These are phyloP conservation scores for Neofusicoccum cordaticola DNA, from an alignment of 2,329 filamentous ascomycete species.

Conservation along the genomic window DNA sequence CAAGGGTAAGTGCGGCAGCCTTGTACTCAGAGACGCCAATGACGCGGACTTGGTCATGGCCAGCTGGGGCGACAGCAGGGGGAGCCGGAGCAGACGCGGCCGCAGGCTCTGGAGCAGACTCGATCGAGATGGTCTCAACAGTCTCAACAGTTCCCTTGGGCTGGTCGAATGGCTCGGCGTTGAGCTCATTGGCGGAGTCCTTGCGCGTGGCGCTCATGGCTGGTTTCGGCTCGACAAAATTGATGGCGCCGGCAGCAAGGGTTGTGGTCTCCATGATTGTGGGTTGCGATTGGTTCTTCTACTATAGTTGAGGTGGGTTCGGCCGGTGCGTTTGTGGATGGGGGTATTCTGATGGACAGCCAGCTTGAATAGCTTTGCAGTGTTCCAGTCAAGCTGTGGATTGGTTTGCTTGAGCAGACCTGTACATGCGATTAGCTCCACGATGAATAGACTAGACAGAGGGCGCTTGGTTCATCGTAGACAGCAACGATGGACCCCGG, in stretches of 20 bases:
- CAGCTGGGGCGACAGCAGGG: slow-evolving; percentile 11
- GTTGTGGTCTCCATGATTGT: slow-evolving; percentile 47
- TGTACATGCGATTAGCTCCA: slow-evolving; percentile 15
- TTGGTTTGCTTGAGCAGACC: background rate
- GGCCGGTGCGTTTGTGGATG: slow-evolving; percentile 46
- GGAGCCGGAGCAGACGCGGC: slow-evolving; percentile 22
- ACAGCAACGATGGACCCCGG: slow-evolving; percentile 17
- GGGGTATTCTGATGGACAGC: slow-evolving; percentile 36
- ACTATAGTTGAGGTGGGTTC: slow-evolving; percentile 46
- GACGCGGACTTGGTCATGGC: slow-evolving; percentile 56
- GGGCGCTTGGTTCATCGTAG: slow-evolving; percentile 16
- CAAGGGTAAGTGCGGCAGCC: slow-evolving; percentile 67
- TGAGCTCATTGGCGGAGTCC: slow-evolving; percentile 16
- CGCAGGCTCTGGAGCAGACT: slow-evolving; percentile 27
- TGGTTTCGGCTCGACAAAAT: slow-evolving; percentile 36
- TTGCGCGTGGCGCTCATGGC: slow-evolving; percentile 31
- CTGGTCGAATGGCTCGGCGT: background rate
- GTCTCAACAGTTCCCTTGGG: slow-evolving; percentile 21
- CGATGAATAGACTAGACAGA: background rate
- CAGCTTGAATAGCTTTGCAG: slow-evolving; percentile 38
- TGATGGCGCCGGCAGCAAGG: slow-evolving; percentile 29
- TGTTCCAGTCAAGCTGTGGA: background rate
- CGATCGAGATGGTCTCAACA: slow-evolving; percentile 29
- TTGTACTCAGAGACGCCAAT: slow-evolving; percentile 67
- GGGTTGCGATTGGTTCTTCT: slow-evolving; percentile 36